A percentile compares a stretch with the other conserved stretches of the same genome.
These are phyloP conservation scores for Tephrocybe sp. DNA, from an alignment of 768 basidiomycete species.

Conservation along the genomic window DNA sequence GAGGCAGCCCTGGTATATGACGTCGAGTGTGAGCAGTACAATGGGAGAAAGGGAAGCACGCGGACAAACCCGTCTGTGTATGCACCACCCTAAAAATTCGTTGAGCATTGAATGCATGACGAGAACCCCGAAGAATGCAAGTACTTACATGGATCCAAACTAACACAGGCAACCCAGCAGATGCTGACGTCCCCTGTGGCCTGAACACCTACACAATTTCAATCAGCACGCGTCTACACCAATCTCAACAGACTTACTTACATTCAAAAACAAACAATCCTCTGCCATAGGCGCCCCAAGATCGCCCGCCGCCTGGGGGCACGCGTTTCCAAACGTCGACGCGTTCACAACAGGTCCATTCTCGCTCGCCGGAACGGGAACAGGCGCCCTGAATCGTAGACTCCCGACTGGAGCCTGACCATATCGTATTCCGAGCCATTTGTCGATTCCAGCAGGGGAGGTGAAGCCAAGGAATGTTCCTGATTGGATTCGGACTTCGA, in stretches of 20 bases:
- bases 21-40: neutral
- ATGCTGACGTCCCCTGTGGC: slow-evolving; percentile 24
- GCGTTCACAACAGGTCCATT: slow-evolving; percentile 34
- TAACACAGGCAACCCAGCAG: slow-evolving; percentile 36
- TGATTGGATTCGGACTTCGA: slow-evolving; percentile 38
- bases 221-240: neutral
- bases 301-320: slow-evolving; percentile 43
- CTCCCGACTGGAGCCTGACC: slow-evolving; percentile 55
- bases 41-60: neutral
- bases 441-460: slow-evolving; percentile 44
- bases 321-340: slow-evolving; percentile 52
- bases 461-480: slow-evolving; percentile 50
- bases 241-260: slow-evolving; percentile 19
- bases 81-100: slow-evolving; percentile 43
- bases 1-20: slow-evolving; percentile 39
- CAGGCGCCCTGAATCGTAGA: slow-evolving; percentile 59
- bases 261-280: slow-evolving; percentile 59
- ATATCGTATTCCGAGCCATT: slow-evolving; percentile 64
- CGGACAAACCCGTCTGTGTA: slow-evolving; percentile 42
- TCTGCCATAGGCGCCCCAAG: slow-evolving; percentile 48
- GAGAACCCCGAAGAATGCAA: neutral
- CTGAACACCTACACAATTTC: slow-evolving; percentile 32
- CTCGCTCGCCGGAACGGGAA: slow-evolving; percentile 36
- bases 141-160: slow-evolving; percentile 36
- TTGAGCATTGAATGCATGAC: neutral